Evolutionary conservation across 2,329 filamentous ascomycete species (phyloP), one percentile per base, ranked within the genome.

Genomic region (Aspergillus clavatus): DNA sequence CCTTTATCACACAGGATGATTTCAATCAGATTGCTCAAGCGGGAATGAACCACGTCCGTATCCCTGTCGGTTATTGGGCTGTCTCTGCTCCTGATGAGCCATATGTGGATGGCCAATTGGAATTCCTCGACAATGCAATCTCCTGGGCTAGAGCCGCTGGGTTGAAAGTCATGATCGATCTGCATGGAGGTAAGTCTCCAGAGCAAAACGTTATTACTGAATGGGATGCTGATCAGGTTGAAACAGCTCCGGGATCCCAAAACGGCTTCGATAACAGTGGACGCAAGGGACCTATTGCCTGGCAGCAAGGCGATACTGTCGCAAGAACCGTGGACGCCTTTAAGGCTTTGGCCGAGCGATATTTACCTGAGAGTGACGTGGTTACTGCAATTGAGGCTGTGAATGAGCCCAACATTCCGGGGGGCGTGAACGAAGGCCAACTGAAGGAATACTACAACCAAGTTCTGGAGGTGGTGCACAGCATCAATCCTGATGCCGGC

Each of bases 201-300:
- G 16, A 18, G 26, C 14, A 12, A 35, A 10, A 19, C 22, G 11
- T 7, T 26, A 18, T 11, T 3, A 24, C 6, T 19, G 18, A 1
- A 14, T 21, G 11, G 8, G 6, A 40, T 7, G 22, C 45, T 58
- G 29, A 50, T 41, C 35, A 37, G 11, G 7, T 21, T 16, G 12
- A 8, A 40, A 23, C 50, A 71, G 79, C 80, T 24, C 78, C 80
- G 14, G 75, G 75, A 5, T 82, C 79, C 5, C 82, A 85, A 55
- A 84, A 84, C 50, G 82, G 82, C 3, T 84, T 84, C 58, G 82
- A 85, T 63, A 85, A 84, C 65, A 81, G 77, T 43, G 82, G 82
- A 37, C 71, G 68, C 36, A 68, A 57, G 45, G 68, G 63, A 7
- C 42, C 63, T 19, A 59, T 70, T 39, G 18, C 63, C 35, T 73